Conservation (phyloP, 1,139 yeast genomes). For the Pichia sp. region DNA sequence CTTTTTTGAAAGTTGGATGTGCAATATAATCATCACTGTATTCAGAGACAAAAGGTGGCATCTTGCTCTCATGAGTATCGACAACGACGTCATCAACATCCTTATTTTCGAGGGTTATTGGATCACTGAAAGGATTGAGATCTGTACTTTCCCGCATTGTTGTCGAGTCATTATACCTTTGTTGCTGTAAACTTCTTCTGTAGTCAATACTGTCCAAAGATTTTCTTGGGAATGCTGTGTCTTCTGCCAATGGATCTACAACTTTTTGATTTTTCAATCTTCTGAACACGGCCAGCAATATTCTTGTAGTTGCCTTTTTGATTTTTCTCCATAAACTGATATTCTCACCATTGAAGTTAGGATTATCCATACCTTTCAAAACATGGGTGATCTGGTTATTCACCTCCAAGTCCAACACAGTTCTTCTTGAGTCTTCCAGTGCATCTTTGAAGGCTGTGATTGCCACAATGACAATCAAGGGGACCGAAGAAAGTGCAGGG, state of each 20-base stretch:
- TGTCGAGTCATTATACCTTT: conserved; percentile 11
- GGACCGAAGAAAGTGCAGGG: conserved; percentile 90
- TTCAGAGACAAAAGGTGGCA: conserved; percentile 29
- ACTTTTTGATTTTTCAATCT: conserved; percentile 29
- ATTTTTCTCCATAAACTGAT: conserved; percentile 62
- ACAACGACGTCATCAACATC: conserved; percentile 14
- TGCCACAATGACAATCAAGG: conserved; percentile 83
- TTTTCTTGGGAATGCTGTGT: conserved; percentile 23
- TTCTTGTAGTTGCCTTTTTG: conserved; percentile 50
- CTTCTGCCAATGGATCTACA: conserved; percentile 35
- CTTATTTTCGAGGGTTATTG: conserved; percentile 23
- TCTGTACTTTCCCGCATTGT: conserved; percentile 16
- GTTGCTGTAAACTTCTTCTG: conserved; percentile 26
- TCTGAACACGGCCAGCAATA: conserved; percentile 29
- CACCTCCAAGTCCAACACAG: conserved; percentile 72
- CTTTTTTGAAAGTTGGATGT: conserved; percentile 49
- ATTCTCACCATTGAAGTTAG: conserved; percentile 68
- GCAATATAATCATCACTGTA: conserved; percentile 16
- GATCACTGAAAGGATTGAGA: conserved; percentile 25
- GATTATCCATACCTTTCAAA: conserved; percentile 63
- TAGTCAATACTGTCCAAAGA: conserved; percentile 32
- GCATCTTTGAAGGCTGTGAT: conserved; percentile 92
- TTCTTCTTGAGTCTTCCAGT: conserved; percentile 86
- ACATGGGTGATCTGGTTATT: conserved; percentile 84
- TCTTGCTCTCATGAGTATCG: conserved; percentile 9